phyloP scores from a whole-genome alignment of 2,329 filamentous ascomycete species.

The Cryoendolithus antarcticus region DNA sequence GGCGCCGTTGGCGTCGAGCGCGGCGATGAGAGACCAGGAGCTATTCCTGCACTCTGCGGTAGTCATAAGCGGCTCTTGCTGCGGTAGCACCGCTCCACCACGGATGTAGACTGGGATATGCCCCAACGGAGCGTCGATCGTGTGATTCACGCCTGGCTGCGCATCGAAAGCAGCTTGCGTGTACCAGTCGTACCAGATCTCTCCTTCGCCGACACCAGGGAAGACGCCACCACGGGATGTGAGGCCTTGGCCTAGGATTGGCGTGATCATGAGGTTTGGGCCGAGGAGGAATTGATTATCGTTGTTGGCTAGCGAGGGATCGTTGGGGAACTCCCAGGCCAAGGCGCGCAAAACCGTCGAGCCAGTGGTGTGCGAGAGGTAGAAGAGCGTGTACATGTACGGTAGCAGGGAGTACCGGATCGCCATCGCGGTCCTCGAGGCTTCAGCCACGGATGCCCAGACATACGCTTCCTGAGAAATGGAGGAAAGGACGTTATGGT shows the following conservation, averaged over 20 bases:
- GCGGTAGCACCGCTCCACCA: constrained; percentile 54
- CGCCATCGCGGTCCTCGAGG: constrained; percentile 53
- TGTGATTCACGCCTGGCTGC: constrained; percentile 43
- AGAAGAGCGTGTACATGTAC: constrained; percentile 65
- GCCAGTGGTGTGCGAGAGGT: constrained; percentile 52
- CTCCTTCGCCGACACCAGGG: constrained; percentile 48
- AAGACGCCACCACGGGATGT: constrained; percentile 55
- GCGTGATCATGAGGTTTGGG: constrained; percentile 51
- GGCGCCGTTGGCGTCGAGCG: constrained; percentile 41
- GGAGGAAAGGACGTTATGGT: constrained; percentile 55
- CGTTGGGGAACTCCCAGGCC: constrained; percentile 61
- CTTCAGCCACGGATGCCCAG: constrained; percentile 54
- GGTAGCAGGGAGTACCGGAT: constrained; percentile 61
- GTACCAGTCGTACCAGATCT: constrained; percentile 72
- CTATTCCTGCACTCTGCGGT: constrained; percentile 50
- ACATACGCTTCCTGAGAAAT: constrained; percentile 58
- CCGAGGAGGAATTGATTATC: constrained; percentile 65
- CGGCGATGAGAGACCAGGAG: constrained; percentile 55
- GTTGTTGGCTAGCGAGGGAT: constrained; percentile 52
- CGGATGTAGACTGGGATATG: constrained; percentile 63
- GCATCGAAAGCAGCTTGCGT: constrained; percentile 46
- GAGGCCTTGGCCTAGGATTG: constrained; percentile 52
- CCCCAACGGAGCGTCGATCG: constrained; percentile 48
- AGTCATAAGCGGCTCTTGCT: constrained; percentile 56
- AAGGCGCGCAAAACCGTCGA: constrained; percentile 61